Percentiles rank a stretch among this genome's conserved stretches.
Evolutionary conservation across 2,329 filamentous ascomycete genomes (phyloP).

Genomic region (Didymella lethalis): DNA sequence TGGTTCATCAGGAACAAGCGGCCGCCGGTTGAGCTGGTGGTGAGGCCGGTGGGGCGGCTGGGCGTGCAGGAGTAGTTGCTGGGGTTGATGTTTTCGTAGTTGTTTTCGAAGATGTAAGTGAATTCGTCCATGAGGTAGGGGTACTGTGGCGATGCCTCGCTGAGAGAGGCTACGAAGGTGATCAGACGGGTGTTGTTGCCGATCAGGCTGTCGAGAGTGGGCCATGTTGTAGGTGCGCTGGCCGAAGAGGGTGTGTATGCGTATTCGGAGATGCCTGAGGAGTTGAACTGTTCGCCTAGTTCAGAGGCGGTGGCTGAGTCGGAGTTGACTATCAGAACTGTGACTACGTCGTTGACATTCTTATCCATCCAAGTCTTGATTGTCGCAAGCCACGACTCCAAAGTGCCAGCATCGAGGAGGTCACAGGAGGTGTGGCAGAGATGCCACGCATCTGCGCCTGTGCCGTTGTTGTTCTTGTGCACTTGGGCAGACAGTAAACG

Average conservation of each 20-base stretch:
- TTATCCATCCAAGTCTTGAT: conserved; percentile 74
- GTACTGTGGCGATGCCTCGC: conserved; percentile 45
- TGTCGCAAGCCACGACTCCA: conserved; percentile 68
- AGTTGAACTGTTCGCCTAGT: conserved; percentile 58
- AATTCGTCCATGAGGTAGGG: conserved; percentile 72
- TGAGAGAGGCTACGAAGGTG: conserved; percentile 68
- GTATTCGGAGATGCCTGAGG: conserved; percentile 66
- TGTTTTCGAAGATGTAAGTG: conserved; percentile 74
- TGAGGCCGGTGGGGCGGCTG: conserved; percentile 67
- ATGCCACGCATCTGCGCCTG: conserved; percentile 58
- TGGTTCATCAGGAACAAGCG: conserved; percentile 81
- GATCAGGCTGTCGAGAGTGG: conserved; percentile 75
- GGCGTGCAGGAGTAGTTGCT: conserved; percentile 76
- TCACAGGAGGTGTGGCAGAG: conserved; percentile 75
- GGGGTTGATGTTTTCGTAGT: conserved; percentile 69
- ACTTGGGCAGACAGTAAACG: conserved; percentile 76
- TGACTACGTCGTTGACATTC: conserved; percentile 78
- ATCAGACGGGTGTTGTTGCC: conserved; percentile 69
- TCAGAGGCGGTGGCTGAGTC: conserved; percentile 64
- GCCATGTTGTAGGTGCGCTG: conserved; percentile 67
- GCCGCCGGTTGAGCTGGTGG: conserved; percentile 60
- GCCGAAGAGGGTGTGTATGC: conserved; percentile 57
- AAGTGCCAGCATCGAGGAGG: conserved; percentile 72
- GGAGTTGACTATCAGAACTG: conserved; percentile 75
- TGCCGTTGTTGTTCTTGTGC: conserved; percentile 62